Conservation (phyloP, 257 asterid genomes). For the Scutellaria galericulata region DNA sequence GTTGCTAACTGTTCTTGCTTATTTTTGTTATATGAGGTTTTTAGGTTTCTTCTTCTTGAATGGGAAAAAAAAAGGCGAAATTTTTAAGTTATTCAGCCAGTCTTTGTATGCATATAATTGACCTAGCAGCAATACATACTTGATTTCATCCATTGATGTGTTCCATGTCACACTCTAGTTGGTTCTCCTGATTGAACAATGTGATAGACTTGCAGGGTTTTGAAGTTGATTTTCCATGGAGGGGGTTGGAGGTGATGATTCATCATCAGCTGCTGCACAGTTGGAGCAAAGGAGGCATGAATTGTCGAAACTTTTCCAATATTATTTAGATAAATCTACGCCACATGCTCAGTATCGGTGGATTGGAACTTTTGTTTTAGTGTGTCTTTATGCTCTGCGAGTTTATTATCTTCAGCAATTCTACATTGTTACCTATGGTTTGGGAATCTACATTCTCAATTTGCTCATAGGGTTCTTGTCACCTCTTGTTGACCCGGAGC, state of each 20-base stretch:
- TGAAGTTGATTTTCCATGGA: conserved; percentile 47
- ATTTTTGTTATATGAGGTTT: not conserved
- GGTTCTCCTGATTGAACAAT: conserved; percentile 30
- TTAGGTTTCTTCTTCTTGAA: not conserved
- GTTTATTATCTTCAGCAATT: conserved; percentile 78
- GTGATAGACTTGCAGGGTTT: conserved; percentile 33
- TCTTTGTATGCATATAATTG: conserved; percentile 18
- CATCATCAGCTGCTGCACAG: conserved; percentile 68
- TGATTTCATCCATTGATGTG: not conserved
- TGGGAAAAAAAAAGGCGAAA: not conserved
- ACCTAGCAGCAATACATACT: not conserved
- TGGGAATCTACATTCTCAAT: conserved; percentile 91
- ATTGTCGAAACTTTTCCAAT: conserved; percentile 71
- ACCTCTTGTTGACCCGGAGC: conserved; percentile 94
- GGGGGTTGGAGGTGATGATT: conserved; percentile 57
- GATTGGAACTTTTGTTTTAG: conserved; percentile 70
- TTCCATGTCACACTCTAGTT: not conserved
- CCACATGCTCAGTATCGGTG: conserved; percentile 88
- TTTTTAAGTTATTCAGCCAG: not conserved
- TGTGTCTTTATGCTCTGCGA: conserved; percentile 72
- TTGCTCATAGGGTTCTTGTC: conserved; percentile 93
- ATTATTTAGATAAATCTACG: conserved; percentile 83
- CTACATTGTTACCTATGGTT: conserved; percentile 84
- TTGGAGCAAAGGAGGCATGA: conserved; percentile 79
- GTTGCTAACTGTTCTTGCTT: not conserved